A percentile compares a stretch with the other conserved stretches of the same genome.
Conservation (phyloP, 2,329 filamentous ascomycete genomes). For the Magnaporthiopsis incrustans region DNA sequence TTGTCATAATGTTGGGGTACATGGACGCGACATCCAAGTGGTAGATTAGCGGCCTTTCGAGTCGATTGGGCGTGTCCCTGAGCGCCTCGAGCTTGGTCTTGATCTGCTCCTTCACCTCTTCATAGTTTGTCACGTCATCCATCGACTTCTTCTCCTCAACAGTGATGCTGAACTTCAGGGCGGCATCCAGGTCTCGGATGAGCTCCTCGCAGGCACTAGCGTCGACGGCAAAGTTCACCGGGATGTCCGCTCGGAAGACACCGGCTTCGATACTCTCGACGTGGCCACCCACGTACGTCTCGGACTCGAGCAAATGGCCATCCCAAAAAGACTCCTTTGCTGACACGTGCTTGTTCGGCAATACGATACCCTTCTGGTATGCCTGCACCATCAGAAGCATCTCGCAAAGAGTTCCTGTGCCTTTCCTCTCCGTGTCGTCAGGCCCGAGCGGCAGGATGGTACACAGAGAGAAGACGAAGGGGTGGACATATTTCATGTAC, state of each 20-base stretch:
- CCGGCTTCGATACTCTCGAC: constrained; percentile 98
- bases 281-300: constrained; percentile 97
- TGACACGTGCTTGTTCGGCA: constrained; percentile 93
- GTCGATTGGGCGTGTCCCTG: constrained; percentile 75
- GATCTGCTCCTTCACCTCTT: constrained; percentile 80
- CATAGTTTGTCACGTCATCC: constrained; percentile 73
- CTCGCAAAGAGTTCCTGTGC: constrained; percentile 96
- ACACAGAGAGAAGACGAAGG: constrained; percentile 97
- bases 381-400: constrained; percentile 99
- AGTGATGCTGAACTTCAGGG: constrained; percentile 77
- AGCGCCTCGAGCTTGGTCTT: constrained; percentile 59
- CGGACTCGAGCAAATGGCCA: constrained; percentile 88
- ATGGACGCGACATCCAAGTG: constrained; percentile 98
- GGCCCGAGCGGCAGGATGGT: constrained; percentile 91
- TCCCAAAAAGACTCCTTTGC: constrained; percentile 94
- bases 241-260: constrained; percentile 92
- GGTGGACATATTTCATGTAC: constrained; percentile 99
- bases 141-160: constrained; percentile 78
- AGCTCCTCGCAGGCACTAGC: constrained; percentile 84
- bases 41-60: constrained; percentile 85
- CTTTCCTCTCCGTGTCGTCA: constrained; percentile 88
- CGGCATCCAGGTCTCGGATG: constrained; percentile 75
- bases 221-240: constrained; percentile 89
- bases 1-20: constrained; percentile 99
- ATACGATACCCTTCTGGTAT: constrained; percentile 80